Conservation (phyloP, 202 grass and related monocot species). For the Hordeum pubiflorum region DNA sequence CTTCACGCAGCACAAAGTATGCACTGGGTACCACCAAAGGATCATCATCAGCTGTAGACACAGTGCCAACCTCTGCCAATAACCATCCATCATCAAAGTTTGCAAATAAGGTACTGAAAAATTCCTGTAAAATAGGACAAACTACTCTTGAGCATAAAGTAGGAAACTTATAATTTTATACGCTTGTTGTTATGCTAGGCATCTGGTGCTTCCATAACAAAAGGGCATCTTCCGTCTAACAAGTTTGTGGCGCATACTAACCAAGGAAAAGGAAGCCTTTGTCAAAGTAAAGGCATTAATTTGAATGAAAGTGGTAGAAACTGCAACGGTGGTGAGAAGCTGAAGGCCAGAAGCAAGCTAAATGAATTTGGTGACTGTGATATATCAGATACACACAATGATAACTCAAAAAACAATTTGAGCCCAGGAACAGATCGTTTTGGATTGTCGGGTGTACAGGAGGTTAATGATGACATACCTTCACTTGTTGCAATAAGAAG, state of each 20-base stretch:
- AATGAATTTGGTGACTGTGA: slow-evolving; percentile 41
- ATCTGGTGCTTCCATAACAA: slow-evolving; percentile 47
- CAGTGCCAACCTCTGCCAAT: slow-evolving; percentile 17
- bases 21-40: slow-evolving; percentile 41
- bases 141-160: not conserved
- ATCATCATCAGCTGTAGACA: slow-evolving; percentile 45
- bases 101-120: slow-evolving; percentile 57
- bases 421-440: slow-evolving; percentile 6
- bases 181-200: slow-evolving; percentile 36
- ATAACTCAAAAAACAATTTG: slow-evolving; percentile 28
- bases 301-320: slow-evolving; percentile 50
- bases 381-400: slow-evolving; percentile 29
- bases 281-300: slow-evolving; percentile 44
- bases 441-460: slow-evolving; percentile 16
- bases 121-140: slow-evolving; percentile 15
- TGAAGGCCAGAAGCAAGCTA: slow-evolving; percentile 52
- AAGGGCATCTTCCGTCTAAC: slow-evolving; percentile 50
- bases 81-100: slow-evolving; percentile 28
- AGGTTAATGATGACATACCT: slow-evolving; percentile 8
- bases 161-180: slow-evolving; percentile 26
- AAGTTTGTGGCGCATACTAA: slow-evolving; percentile 39
- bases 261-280: slow-evolving; percentile 53
- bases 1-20: slow-evolving; percentile 27
- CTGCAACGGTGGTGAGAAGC: slow-evolving; percentile 43
- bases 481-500: slow-evolving; percentile 32